Evolutionary conservation across 2,329 filamentous ascomycete genomes (phyloP), one percentile per base, ranked within the genome.

Genomic region (Coleophoma eucalyptorum): DNA sequence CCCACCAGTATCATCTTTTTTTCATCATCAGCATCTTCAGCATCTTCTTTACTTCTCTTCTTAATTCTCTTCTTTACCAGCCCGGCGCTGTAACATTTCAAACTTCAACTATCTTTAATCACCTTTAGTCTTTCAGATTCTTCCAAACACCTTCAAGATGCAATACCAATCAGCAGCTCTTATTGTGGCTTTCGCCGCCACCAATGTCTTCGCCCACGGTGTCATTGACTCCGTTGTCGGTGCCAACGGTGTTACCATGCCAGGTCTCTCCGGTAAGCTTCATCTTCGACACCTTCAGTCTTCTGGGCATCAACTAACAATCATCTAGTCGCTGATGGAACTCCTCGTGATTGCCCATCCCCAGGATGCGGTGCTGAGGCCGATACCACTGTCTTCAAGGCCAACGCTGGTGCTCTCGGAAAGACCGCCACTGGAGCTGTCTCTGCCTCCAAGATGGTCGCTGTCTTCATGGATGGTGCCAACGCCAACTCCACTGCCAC

Each of bases 331-430:
- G 72, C 74, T 43, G 83, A 87, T 54, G 83, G 83, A 60, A 87
- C 84, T 55, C 84, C 83, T 46, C 82, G 84, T 62, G 83, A 87
- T 69, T 87, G 83, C 67, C 72, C 79, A 46, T 72, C 71, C 60
- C 81, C 83, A 58, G 56, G 65, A 43, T 87, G 83, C 63, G 84
- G 84, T 52, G 77, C 83, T n/a, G 78, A 87, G 65, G 80, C 78
- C 52, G 84, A 88, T 63, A 87, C 84, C n/a, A 75, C 83, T 66
- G 86, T 87, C 72, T 86, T 87, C 68, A 76, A 70, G 45, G 72
- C 69, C 60, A 72, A 76, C 58, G 81, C 79, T 34, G 75, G 74
- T 33, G 74, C 84, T 47, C 76, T 88, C n/a, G 84, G 84, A 58
- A 79, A 81, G 57, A 87, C 83, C 48, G 67, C 80, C 61, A 79